Base-by-base conservation (phyloP, 2,329 filamentous ascomycete genomes). In the Septoria linicola region DNA sequence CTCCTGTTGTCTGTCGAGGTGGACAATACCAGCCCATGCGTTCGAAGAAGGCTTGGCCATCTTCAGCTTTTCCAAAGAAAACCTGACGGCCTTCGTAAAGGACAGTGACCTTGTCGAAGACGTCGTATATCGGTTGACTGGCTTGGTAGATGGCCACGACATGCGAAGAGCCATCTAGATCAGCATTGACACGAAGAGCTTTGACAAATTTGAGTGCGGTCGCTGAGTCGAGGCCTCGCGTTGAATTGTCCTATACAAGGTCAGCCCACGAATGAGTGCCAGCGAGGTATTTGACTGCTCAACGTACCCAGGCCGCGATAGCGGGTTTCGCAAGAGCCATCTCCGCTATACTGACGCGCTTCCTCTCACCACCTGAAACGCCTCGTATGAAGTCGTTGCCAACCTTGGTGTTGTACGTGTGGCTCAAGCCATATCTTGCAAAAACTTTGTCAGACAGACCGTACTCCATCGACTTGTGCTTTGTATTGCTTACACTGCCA, bases 51-150 rank as follows among this genome's bases (percentile, higher is more conserved):
- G 66, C 66, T 60, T 78, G 83, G 0, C 87, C 87, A 1, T 73
- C 66, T 4, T 62, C 65, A 0, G 82, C 79, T 0, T 80, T 78
- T 0, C 88, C 88, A 57, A 84, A 90, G 71, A 82, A 92, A 54
- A 91, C 90, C 63, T 91, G 80, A 0, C 84, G 78, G 1, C 88
- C 88, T 64, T 90, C 84, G 62, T 91, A 89, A 0, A 91, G 72
- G 0, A 92, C 84, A 0, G 83, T 76, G 0, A 80, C 81, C 65
- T 90, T 90, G 71, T 92, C 86, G 60, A 92, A 91, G 13, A 82
- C 70, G 48, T 84, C 79, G 61, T 84, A 84, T 10, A 83, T 72
- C 5, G 68, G 68, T 53, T 76, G 71, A 40, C 65, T 68, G 7
- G 73, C 73, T 57, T 76, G 74, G 59, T 84, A 84, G 39, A 84